Conservation (phyloP, 306 rosid genomes). For the Hylodesmum podocarpum region DNA sequence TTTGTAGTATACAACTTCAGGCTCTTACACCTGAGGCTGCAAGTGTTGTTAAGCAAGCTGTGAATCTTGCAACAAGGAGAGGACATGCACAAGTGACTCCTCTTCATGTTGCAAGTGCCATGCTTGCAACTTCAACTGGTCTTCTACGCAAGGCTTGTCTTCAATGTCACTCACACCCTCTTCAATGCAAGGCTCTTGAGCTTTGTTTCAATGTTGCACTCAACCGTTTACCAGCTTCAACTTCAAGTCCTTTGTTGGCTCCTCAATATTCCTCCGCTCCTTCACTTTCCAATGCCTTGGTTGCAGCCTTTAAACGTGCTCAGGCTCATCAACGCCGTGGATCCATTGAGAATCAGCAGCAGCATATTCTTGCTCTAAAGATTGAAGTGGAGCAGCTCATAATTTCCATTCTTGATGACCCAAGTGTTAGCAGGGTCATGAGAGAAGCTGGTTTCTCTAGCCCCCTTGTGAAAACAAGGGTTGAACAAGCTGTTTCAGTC, state of each 20-base stretch:
- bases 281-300: conserved; percentile 80
- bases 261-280: conserved; percentile 64
- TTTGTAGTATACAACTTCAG: conserved; percentile 73
- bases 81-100: conserved; percentile 96
- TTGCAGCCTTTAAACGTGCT: conserved; percentile 91
- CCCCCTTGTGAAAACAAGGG: conserved; percentile 61
- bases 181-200: conserved; percentile 90
- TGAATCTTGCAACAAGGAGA: conserved; percentile 67
- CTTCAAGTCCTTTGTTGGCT: conserved; percentile 63
- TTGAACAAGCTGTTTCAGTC: conserved; percentile 65
- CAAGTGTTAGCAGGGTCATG: conserved; percentile 94
- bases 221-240: conserved; percentile 80
- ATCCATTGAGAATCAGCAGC: conserved; percentile 79
- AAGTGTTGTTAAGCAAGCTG: conserved; percentile 69
- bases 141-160: conserved; percentile 78
- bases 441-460: conserved; percentile 96
- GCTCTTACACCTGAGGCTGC: conserved; percentile 72
- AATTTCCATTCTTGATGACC: conserved; percentile 84
- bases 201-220: conserved; percentile 93
- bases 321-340: conserved; percentile 97
- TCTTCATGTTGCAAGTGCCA: conserved; percentile 89
- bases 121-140: conserved; percentile 76
- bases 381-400: conserved; percentile 83
- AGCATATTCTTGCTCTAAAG: conserved; percentile 75
- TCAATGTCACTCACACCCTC: conserved; percentile 87